phyloP scores from a whole-genome alignment of 192 early-diverging fungal genomes.

The Mortierella alpina region DNA sequence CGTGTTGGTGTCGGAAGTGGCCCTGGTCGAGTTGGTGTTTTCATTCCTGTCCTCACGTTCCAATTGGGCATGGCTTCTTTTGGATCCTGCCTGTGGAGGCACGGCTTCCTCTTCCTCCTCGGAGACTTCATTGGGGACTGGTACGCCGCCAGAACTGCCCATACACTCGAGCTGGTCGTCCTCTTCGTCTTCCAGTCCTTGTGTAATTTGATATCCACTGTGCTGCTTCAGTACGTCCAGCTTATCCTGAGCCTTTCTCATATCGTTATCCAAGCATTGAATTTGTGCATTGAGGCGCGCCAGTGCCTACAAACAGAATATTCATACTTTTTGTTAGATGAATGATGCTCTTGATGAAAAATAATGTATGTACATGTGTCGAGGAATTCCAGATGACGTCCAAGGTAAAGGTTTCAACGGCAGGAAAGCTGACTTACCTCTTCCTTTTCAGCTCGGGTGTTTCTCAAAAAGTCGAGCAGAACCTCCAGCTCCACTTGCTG shows the following conservation, averaged over 20 bases:
- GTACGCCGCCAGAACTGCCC: constrained; percentile 24
- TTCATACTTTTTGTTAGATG: too few relatives aligned
- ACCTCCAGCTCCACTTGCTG: constrained; percentile 68
- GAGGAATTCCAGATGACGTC: too few relatives aligned
- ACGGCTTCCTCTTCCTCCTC: constrained; percentile 54
- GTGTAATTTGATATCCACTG: constrained; percentile 15
- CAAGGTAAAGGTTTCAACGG: too few relatives aligned
- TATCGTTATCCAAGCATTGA: constrained; percentile 58
- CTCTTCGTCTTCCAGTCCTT: constrained; percentile 41
- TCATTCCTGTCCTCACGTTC: constrained; percentile 33
- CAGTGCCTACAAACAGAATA: constrained; percentile 40
- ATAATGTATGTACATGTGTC: not conserved
- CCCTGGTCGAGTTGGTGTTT: constrained; percentile 1
- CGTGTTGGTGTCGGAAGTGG: constrained; percentile 13
- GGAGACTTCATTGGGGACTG: constrained; percentile 48
- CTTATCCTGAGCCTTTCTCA: constrained; percentile 49
- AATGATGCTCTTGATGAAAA: not conserved
- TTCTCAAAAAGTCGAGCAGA: constrained; percentile 73
- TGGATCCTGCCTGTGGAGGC: constrained; percentile 33
- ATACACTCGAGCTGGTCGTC: constrained; percentile 30
- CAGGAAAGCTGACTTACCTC: constrained; percentile 27
- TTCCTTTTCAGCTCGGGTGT: constrained; percentile 67
- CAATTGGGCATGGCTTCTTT: constrained; percentile 49
- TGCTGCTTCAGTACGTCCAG: constrained; percentile 44
- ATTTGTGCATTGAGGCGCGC: constrained; percentile 54